These are phyloP conservation scores for Boletus bicolor DNA, from an alignment of 768 basidiomycete genomes.

Conservation along the genomic window DNA sequence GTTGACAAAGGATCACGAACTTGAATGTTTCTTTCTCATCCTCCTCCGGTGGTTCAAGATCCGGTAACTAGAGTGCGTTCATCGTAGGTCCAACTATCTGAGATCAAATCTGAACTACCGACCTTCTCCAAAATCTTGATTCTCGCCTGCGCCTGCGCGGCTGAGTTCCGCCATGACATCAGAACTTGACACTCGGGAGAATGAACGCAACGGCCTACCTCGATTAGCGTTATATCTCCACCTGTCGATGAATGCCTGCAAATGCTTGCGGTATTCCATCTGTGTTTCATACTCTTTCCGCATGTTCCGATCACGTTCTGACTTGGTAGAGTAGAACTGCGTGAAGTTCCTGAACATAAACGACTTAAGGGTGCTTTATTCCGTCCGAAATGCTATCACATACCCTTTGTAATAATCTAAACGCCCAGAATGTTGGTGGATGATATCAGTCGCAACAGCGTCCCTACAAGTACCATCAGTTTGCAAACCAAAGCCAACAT, in stretches of 20 bases:
- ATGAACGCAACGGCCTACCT: conserved; percentile 39
- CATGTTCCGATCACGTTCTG: conserved; percentile 87
- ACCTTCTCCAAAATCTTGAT: conserved; percentile 79
- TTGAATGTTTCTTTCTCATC: conserved; percentile 94
- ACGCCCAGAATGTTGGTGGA: conserved; percentile 91
- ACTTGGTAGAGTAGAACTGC: conserved; percentile 98
- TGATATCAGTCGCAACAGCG: conserved; percentile 95
- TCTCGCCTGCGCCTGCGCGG: conserved; percentile 83
- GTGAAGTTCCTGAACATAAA: conserved; percentile 75
- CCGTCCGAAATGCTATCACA: conserved; percentile 4
- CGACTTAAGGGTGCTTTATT: conserved; percentile 3
- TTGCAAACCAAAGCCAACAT: not conserved
- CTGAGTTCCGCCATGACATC: conserved; percentile 34
- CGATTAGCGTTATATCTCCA: conserved; percentile 98
- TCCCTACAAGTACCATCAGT: conserved; percentile 48
- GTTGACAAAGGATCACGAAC: conserved; percentile 33
- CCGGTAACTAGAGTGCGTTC: conserved; percentile 62
- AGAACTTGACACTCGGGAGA: not conserved
- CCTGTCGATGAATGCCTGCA: conserved; percentile 96
- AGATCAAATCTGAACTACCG: not conserved
- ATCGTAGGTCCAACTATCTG: not conserved
- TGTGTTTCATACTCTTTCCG: conserved; percentile 96
- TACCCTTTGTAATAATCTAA: conserved; percentile 98
- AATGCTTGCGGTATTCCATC: conserved; percentile 89
- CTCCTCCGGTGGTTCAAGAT: conserved; percentile 86